Base-by-base conservation (phyloP, 169 alveolate genomes). In the Plasmodium vivax region DNA sequence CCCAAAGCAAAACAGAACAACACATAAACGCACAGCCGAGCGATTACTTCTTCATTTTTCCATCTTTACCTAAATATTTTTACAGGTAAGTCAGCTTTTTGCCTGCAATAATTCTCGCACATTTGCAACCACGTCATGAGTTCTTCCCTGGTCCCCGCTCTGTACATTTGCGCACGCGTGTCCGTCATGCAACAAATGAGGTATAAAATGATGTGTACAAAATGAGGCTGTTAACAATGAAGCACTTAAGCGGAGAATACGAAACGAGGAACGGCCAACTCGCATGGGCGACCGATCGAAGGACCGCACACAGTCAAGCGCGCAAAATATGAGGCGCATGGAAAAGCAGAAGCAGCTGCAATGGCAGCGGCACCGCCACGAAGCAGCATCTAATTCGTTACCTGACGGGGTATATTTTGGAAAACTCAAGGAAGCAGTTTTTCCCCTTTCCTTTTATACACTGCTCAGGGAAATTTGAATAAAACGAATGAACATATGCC, bases 101-200 rank as follows among this genome's bases (percentile, higher is more conserved):
- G 47, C 36, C 95, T 91, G 58, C 95, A 91, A 56, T 82, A 91
- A 91, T 91, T 91, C 74, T 91, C 95, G 58, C 95, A 91, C 95
- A 82, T 91, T 82, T 91, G 95, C 68, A 91, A 43, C 95, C 95
- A 91, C 77, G 77, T 91, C 95, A 91, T 91, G 54, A 91, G 38
- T 51, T 91, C 95, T 71, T 82, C 92, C 81, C 92, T 45, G 27
- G 91, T 82, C 30, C 30, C 58, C 8, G 95, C 95, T 81, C 92
- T 90, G 51, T n/a, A 19, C 3, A 75, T 75, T 75, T 75, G 16
- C n/a, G 3, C 56, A 36, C 83, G 56, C 62, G 43, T 34, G 19
- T 38, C 56, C 41, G 32, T 72, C n/a, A 85, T 34, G 23, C 75
- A 16, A 3, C 43, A 30, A 73, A 72, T 32, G 36, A 84, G 12